Evolutionary conservation across 2,329 filamentous ascomycete genomes (phyloP), one percentile per base, ranked within the genome.

Genomic region (Colletotrichum sp.): DNA sequence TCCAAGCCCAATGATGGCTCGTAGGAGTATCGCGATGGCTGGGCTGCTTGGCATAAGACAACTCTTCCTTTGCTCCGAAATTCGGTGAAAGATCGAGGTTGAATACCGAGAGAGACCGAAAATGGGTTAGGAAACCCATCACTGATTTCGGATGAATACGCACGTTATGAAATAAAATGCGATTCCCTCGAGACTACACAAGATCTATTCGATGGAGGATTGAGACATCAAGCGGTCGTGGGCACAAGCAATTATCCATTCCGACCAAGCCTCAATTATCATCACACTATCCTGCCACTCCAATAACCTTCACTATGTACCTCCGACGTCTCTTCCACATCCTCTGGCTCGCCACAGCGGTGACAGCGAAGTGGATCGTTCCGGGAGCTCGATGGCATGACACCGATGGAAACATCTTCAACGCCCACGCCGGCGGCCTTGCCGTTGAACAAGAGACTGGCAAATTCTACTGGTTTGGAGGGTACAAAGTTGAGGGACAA

Each of bases 401-500:
- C 77, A 93, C 89, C 0, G 86, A 91, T 4, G 91, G 91, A 1
- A 87, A 89, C n/a, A 80, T 92, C 12, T 88, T 93, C 67, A 93
- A 91, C 68, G 91, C 91, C 1, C 91, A 93, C 79, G 91, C 91
- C 2, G 91, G 91, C 2, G 88, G 88, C 12, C 84, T 93, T 8
- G 87, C 87, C 0, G 80, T 89, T 0, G 90, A 92, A 56, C 81
- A 88, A 48, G 85, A 86, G 8, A 87, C 86, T 0, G 88, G 88
- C 18, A 89, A 86, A 73, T 93, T 91, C 80, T 93, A 88, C 82
- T 89, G 88, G 86, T 93, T 92, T 71, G 91, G 91, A 36, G 91
- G 93, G 79, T 89, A 91, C 82, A 93, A 93, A 82, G 82, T 87
- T 12, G 81, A 92, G 77, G 90, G 87, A 0, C 89, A 91, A 76